Base-by-base conservation (phyloP, 1,139 yeast genomes). In the Scheffersomyces quercinus region DNA sequence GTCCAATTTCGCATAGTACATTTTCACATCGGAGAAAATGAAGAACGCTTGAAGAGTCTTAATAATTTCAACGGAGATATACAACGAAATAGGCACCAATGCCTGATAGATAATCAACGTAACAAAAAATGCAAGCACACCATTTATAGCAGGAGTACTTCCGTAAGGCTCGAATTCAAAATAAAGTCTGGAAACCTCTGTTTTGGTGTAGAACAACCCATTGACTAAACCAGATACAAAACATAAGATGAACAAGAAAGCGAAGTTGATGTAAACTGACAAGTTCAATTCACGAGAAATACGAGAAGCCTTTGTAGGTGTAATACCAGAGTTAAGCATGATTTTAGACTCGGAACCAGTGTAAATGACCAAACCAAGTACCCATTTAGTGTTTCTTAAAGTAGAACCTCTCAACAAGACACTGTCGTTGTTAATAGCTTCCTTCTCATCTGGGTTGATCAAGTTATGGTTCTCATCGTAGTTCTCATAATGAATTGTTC, bases 351-450 rank as follows among this genome's bases (percentile, higher is more conserved):
- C 98, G 36, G 74, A 73, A 54, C 99, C 99, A 10, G 99, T 91
- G 65, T 88, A 91, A 20, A 87, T 74, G 12, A 88, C 97, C 40
- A 89, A 67, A 34, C 98, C 97, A 65, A 91, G 82, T 9, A 81
- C 93, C 97, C 97, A 93, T 56, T 85, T 85, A 0, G 98, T 91
- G 64, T 93, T 93, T 68, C 97, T 79, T 48, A 93, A 73, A n/a
- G 89, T 80, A 53, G 95, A 88, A 24, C 99, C 99, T 74, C 99
- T 83, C 41, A 93, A 73, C 47, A 91, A 68, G 53, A 90, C 71
- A 60, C 90, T 90, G 55, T 88, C 88, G 58, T 88, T 84, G 31
- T 83, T 81, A 24, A 91, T 77, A 4, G 97, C 85, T 62, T 93
- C 98, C 52, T 62, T 75, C 70, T 76, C 79, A 46, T 74, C 77